These are phyloP conservation scores for Phytophthora agathidicida DNA, from an alignment of 352 stramenopile species.

Conservation along the genomic window DNA sequence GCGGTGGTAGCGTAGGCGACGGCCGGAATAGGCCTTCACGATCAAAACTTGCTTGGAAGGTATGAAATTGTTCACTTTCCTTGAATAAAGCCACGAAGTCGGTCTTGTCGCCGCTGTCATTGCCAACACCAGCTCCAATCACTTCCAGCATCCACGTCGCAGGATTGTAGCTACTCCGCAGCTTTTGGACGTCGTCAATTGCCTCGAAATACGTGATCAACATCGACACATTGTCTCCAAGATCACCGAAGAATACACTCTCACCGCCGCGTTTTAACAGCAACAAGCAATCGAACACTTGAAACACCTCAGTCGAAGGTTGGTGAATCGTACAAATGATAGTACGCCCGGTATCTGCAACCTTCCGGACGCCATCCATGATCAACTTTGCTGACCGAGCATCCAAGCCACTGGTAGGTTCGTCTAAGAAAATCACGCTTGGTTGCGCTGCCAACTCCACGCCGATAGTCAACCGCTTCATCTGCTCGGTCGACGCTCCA, in stretches of 20 bases:
- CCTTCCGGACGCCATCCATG: constrained; percentile 89
- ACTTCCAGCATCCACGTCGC: constrained; percentile 38
- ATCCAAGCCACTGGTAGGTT: constrained; percentile 91
- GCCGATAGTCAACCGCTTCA: constrained; percentile 66
- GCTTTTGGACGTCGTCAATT: constrained; percentile 38
- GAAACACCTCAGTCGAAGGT: constrained; percentile 76
- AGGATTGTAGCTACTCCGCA: constrained; percentile 78
- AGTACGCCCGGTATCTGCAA: constrained; percentile 66
- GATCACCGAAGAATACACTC: constrained; percentile 59
- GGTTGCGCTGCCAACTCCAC: constrained; percentile 84
- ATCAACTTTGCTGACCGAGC: constrained; percentile 83
- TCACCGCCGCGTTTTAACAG: constrained; percentile 58
- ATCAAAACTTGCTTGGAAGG: constrained; percentile 32
- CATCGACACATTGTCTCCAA: constrained; percentile 38
- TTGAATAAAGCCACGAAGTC: constrained; percentile 48
- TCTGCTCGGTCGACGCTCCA: constrained; percentile 50
- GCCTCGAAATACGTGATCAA: constrained; percentile 31
- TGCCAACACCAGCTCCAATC: constrained; percentile 51
- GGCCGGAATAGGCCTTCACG: constrained; percentile 27
- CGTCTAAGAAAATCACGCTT: constrained; percentile 90
- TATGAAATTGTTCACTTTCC: constrained; percentile 24
- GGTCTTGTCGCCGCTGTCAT: constrained; percentile 12
- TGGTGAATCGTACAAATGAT: constrained; percentile 58
- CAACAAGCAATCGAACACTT: constrained; percentile 78
- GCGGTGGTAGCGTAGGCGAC: constrained; percentile 27